A percentile compares a stretch with the other conserved stretches of the same genome.
phyloP scores from a whole-genome alignment of 306 rosid species.

The Lathyrus aphaca region DNA sequence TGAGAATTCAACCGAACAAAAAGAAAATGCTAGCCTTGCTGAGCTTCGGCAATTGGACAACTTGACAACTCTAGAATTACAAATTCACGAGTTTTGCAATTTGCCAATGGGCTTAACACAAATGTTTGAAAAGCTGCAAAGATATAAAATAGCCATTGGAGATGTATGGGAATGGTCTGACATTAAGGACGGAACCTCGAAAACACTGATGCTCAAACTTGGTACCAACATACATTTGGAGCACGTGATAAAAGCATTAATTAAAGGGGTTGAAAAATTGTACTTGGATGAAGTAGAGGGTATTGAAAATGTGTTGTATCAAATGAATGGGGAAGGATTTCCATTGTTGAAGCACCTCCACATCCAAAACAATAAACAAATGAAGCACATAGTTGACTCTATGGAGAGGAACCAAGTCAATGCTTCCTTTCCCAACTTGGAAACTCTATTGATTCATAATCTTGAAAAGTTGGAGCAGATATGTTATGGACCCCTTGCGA shows the following conservation, averaged over 20 bases:
- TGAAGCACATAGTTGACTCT: background rate
- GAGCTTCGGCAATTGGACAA: background rate
- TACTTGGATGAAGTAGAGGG: constrained; percentile 21
- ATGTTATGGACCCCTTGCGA: background rate
- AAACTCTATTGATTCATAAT: background rate
- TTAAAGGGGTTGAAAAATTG: constrained; percentile 2
- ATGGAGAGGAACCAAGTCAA: background rate
- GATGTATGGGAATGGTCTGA: constrained; percentile 4
- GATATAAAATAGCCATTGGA: constrained; percentile 4
- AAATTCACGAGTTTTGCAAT: background rate
- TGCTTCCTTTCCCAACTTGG: background rate
- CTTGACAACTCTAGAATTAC: background rate
- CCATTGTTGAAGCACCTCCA: constrained; percentile 1
- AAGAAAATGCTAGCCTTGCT: constrained; percentile 7
- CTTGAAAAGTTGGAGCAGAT: constrained; percentile 10
- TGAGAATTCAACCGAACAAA: background rate
- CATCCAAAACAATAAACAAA: background rate
- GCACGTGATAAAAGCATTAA: constrained; percentile 20
- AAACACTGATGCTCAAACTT: constrained; percentile 11
- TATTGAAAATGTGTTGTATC: background rate
- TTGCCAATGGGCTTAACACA: background rate
- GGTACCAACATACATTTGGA: background rate
- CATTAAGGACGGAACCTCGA: background rate
- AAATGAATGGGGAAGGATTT: background rate
- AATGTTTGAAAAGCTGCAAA: constrained; percentile 3